A percentile compares a stretch with the other conserved stretches of the same genome.
These are phyloP conservation scores for Acrocalymma vagum DNA, from an alignment of 2,329 filamentous ascomycete species.

Conservation along the genomic window DNA sequence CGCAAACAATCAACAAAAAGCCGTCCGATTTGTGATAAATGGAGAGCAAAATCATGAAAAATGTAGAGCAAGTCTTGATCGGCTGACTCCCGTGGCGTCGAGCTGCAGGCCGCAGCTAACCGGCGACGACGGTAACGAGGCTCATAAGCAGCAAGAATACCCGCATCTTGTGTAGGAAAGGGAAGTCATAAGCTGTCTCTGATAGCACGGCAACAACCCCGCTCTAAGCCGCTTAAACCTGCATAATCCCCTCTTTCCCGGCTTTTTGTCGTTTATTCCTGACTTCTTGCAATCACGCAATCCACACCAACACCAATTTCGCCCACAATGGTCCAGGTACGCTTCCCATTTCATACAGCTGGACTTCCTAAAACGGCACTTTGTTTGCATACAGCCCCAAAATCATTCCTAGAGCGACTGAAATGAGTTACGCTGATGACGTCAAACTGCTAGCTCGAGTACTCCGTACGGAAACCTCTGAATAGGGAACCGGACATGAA, in stretches of 20 bases:
- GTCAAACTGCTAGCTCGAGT: conserved; percentile 49
- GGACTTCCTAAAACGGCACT: conserved; percentile 26
- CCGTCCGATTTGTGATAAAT: too few species aligned
- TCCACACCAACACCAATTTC: conserved; percentile 31
- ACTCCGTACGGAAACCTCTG: conserved; percentile 55
- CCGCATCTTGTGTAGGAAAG: too few species aligned
- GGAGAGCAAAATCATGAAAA: too few species aligned
- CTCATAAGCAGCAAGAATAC: too few species aligned
- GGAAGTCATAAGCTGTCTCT: too few species aligned
- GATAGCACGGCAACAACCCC: conserved; percentile 14
- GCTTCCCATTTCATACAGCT: conserved; percentile 14
- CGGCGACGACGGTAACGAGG: too few species aligned
- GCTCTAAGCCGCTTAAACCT: conserved; percentile 24
- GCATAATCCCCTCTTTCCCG: conserved; percentile 8
- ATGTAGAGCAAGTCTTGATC: too few species aligned
- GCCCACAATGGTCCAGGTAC: conserved; percentile 37
- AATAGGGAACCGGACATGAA: conserved; percentile 58
- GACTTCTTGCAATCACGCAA: conserved; percentile 35
- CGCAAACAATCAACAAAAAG: too few species aligned
- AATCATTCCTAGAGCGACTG: not conserved
- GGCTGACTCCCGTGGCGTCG: too few species aligned
- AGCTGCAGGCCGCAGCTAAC: too few species aligned
- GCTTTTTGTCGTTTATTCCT: conserved; percentile 22
- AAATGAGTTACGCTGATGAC: conserved; percentile 19
- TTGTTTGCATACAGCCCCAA: conserved; percentile 17